Evolutionary conservation across 2,329 filamentous ascomycete species (phyloP), one percentile per base, ranked within the genome.

Genomic region (Lachnellula occidentalis): DNA sequence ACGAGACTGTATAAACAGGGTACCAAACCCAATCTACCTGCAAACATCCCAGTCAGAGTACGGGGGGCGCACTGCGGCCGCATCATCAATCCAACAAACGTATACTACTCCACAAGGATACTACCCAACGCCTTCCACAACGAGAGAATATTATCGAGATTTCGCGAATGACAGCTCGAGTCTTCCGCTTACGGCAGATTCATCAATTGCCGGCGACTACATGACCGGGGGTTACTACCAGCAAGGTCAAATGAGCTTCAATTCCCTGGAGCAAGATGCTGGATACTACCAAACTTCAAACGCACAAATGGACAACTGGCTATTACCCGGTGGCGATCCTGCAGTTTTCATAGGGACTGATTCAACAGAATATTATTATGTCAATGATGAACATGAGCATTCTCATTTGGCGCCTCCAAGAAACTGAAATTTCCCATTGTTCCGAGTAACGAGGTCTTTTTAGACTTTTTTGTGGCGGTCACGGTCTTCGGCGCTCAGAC

Each of bases 281-380:
- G 41, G 46, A 39, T 63, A 62, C 39, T 52, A 57, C 34, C 45
- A 46, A 6, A 34, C 46, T 43, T 41, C 53, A 4, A 48, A 53
- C 2, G 51, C 55, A 39, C 48, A 55, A n/a, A 37, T 19, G 19
- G 54, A 39, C 22, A 48, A 53, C 27, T 61, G 54, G 58, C 34
- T 57, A 41, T 51, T 58, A n/a, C 39, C 54, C 2, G 56, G 49
- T 42, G 57, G 58, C 2, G 55, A 64, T 52, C 52, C 57, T 34
- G 45, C 48, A 15, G 57, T 50, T 4, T 64, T 62, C 50, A 53
- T 58, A n/a, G 61, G 59, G 22, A 36, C 50, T 11, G 50, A 43
- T 7, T 36, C 56, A 14, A 53, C 34, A 15, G 57, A 61, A 21
- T 63, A 62, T 36, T 59, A 51, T 41, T 63, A 62, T 31, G 54